Evolutionary conservation across 176 grass and related monocot genomes (phyloP), one percentile per base, ranked within the genome.

Genomic region (Puya raimondii): DNA sequence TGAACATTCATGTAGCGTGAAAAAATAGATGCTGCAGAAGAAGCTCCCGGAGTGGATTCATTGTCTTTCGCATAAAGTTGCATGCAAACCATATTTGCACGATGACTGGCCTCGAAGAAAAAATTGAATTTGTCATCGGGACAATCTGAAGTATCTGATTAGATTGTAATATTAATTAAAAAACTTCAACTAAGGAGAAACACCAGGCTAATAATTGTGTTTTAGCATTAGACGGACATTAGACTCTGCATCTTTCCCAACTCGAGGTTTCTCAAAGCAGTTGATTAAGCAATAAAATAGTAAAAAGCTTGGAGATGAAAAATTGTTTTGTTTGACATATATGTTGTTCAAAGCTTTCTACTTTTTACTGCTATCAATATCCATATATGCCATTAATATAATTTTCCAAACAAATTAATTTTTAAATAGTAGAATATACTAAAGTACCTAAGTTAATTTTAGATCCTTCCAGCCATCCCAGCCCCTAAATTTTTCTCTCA

Each of bases 61-160:
- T 76, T 85, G 74, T 96, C 93, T 77, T 96, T 96, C 47, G 64
- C 64, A 85, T 90, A 96, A 47, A 96, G 59, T 83, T 96, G 86
- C 86, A 90, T 83, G 84, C 93, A 89, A 8, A 92, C 79, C 80
- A 78, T 89, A 88, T 87, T 96, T 81, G 93, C 91, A 64, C 89
- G 93, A 58, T 72, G 80, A 51, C 86, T 87, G 70, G 93, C 81
- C 83, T 92, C 89, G 57, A 87, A 83, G 79, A 87, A 89, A 87
- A 85, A 87, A 85, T 74, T 80, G 63, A 83, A 79, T 88, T 84
- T 82, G 63, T 88, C 85, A 84, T 79, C 76, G 68, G 77, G 54
- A 73, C 76, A 92, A 66, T 81, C 83, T 87, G 91, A 95, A 79
- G 51, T 71, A 78, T 83, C 80, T 89, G 83, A 85, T 89, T 85